phyloP scores from a whole-genome alignment of 2,329 filamentous ascomycete genomes.

The Sclerotinia glacialis region DNA sequence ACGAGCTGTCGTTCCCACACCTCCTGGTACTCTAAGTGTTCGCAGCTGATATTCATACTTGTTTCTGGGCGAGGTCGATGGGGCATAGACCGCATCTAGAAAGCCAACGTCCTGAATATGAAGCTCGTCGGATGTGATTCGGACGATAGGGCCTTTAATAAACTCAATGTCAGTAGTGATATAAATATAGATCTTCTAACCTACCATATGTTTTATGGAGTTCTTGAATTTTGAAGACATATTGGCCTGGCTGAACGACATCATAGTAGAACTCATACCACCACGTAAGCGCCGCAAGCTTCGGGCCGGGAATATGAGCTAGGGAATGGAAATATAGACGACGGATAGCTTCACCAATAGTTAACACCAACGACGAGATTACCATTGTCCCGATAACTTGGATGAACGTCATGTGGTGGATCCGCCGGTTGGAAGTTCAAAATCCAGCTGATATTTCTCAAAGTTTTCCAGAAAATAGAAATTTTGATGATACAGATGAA shows the following conservation, averaged over 20 bases:
- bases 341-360: neutral
- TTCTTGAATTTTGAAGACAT: constrained; percentile 44
- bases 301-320: neutral
- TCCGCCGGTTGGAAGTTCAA: neutral
- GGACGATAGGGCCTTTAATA: constrained; percentile 38
- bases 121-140: constrained; percentile 37
- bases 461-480: neutral
- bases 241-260: constrained; percentile 43
- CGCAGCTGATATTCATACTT: constrained; percentile 22
- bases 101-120: constrained; percentile 40
- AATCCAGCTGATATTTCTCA: neutral
- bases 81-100: constrained; percentile 43
- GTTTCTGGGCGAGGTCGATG: constrained; percentile 6
- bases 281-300: constrained; percentile 21
- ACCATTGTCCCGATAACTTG: neutral
- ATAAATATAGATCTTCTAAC: neutral
- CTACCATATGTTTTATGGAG: constrained; percentile 43
- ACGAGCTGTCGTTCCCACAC: constrained; percentile 20
- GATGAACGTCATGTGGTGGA: neutral
- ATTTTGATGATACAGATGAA: neutral
- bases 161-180: neutral
- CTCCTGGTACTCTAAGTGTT: constrained; percentile 6
- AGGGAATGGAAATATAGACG: neutral
- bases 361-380: neutral
- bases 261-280: constrained; percentile 44